Evolutionary conservation across 1,284 basidiomycete genomes (phyloP), one percentile per base, ranked within the genome.

Genomic region (Pyrrhoderma lamaoense): DNA sequence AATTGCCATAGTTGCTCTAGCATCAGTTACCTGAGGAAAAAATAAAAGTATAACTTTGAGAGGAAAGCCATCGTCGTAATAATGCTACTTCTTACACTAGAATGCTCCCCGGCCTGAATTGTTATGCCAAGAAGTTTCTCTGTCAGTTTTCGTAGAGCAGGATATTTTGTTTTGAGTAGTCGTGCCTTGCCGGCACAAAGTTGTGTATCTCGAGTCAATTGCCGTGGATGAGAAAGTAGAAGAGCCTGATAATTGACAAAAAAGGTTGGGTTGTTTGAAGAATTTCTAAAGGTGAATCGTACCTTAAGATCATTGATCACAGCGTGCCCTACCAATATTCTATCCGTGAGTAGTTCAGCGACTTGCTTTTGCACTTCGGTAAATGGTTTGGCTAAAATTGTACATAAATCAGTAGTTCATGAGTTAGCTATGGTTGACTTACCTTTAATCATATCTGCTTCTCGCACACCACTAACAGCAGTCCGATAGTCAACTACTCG

Each of bases 401-500:
- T 35, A 35, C 45, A 25, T 19, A 39, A 47, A 42, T 25, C 38
- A 4, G 5, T n/a, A 5, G 8, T 5, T 5, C n/a, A 22, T 7
- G n/a, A 8, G 21, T 5, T 7, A 40, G n/a, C 7, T 16, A n/a
- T 5, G 35, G 40, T 23, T 42, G 31, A 62, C 71, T 55, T 60
- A 79, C 85, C 88, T 47, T 80, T 71, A 0, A 79, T 62, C 70
- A 99, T 79, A 64, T 99, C 91, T 7, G 68, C 63, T 31, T 80
- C 78, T 22, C 91, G 71, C 2, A 99, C 80, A 1, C 96, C 95
- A 59, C 90, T 94, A 57, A 84, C 93, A 71, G 87, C 81, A 0
- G 96, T 99, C 42, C 93, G 74, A 69, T 94, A 98, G 68, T 99
- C 94, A 3, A 92, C 89, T 1, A 99, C 93, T 27, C 79, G 78